Conservation (phyloP, 2,329 filamentous ascomycete genomes). For the Ceratocystis ficicola region DNA sequence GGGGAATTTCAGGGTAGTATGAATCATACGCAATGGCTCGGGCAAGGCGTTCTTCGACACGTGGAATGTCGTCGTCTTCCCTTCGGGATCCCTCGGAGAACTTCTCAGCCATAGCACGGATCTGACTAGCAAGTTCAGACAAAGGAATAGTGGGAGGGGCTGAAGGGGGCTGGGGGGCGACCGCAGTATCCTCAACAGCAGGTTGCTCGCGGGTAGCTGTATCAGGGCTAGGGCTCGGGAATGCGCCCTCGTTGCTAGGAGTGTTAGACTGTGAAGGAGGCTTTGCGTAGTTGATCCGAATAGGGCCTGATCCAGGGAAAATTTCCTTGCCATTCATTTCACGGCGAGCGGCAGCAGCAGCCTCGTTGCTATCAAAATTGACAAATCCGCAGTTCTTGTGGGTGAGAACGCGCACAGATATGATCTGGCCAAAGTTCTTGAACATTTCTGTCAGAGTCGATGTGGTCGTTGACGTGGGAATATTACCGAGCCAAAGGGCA, state of each 20-base stretch:
- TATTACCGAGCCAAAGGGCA: conserved; percentile 92
- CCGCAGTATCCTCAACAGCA: conserved; percentile 16
- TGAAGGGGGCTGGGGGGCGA: conserved; percentile 34
- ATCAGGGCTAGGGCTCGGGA: conserved; percentile 83
- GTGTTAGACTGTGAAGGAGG: conserved; percentile 82
- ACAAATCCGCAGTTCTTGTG: conserved; percentile 99
- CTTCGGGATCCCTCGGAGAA: conserved; percentile 61
- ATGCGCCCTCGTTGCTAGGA: conserved; percentile 75
- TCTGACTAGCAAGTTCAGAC: conserved; percentile 66
- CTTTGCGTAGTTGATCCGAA: conserved; percentile 95
- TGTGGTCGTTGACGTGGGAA: conserved; percentile 90
- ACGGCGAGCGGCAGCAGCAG: conserved; percentile 76
- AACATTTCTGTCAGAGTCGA: conserved; percentile 94
- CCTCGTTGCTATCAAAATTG: conserved; percentile 87
- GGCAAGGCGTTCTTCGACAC: conserved; percentile 47
- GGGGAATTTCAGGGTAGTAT: conserved; percentile 74
- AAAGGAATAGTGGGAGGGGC: conserved; percentile 49
- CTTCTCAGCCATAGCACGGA: conserved; percentile 73
- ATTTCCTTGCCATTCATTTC: conserved; percentile 94
- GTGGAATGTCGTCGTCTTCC: conserved; percentile 63
- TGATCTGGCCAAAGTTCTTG: conserved; percentile 78
- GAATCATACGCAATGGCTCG: conserved; percentile 60
- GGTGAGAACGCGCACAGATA: conserved; percentile 84
- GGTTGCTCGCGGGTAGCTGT: conserved; percentile 48
- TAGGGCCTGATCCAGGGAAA: conserved; percentile 88